phyloP scores from a whole-genome alignment of 352 stramenopile species.

The Blastocystis sp. region DNA sequence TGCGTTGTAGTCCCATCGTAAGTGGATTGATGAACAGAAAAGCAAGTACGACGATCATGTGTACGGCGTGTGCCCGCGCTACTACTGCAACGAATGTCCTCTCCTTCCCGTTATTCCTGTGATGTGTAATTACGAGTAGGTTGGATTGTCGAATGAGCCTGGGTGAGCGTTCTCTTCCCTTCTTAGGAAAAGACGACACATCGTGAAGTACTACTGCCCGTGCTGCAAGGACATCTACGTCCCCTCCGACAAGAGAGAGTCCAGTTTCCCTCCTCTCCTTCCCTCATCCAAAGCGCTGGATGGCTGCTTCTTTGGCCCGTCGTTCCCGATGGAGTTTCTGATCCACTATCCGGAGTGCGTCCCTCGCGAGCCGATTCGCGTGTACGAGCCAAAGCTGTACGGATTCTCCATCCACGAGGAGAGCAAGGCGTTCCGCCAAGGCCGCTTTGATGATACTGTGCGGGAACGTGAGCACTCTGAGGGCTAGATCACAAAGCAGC shows the following conservation, averaged over 20 bases:
- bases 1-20: background rate
- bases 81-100: slow-evolving; percentile 11
- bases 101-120: slow-evolving; percentile 22
- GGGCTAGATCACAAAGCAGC: background rate
- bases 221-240: slow-evolving; percentile 53
- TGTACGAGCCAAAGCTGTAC: slow-evolving; percentile 44
- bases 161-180: background rate
- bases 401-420: slow-evolving; percentile 19
- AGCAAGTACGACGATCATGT: slow-evolving; percentile 24
- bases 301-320: slow-evolving; percentile 46
- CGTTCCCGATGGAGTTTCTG: slow-evolving; percentile 56
- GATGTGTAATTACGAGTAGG: background rate
- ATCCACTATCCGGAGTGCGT: slow-evolving; percentile 47
- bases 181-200: background rate
- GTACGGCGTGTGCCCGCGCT: slow-evolving; percentile 50
- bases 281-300: slow-evolving; percentile 8
- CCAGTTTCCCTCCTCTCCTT: background rate
- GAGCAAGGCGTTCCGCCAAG: slow-evolving; percentile 6
- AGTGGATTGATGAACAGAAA: slow-evolving; percentile 24
- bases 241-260: background rate
- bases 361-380: background rate
- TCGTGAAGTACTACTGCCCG: slow-evolving; percentile 31
- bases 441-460: background rate
- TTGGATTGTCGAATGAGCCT: background rate
- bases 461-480: background rate